phyloP scores from a whole-genome alignment of 805 yeast genomes.

The Brettanomyces sp. region DNA sequence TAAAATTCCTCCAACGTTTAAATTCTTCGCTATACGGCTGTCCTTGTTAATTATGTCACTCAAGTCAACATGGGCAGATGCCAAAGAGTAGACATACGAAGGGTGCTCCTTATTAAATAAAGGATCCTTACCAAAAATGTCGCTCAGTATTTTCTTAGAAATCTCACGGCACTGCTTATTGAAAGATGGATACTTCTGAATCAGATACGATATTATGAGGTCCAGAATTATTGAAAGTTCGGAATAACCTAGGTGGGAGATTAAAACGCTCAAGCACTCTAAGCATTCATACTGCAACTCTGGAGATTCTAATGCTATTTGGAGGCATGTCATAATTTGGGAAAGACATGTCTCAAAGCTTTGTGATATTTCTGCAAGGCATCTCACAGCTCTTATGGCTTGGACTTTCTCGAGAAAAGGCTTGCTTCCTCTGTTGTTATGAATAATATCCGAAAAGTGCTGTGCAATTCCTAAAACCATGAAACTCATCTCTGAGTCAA shows the following conservation, averaged over 20 bases:
- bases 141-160: constrained; percentile 43
- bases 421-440: constrained; percentile 60
- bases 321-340: constrained; percentile 79
- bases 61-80: constrained; percentile 33
- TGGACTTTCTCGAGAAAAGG: constrained; percentile 65
- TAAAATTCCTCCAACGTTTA: constrained; percentile 14
- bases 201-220: constrained; percentile 60
- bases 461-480: constrained; percentile 70
- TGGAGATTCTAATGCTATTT: constrained; percentile 59
- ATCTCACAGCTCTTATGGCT: constrained; percentile 65
- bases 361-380: constrained; percentile 43
- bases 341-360: constrained; percentile 52
- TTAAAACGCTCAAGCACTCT: constrained; percentile 57
- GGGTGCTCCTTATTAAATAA: constrained; percentile 32
- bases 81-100: constrained; percentile 42
- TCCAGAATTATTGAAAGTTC: constrained; percentile 63
- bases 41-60: constrained; percentile 13
- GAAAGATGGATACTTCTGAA: constrained; percentile 57
- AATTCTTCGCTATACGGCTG: constrained; percentile 20
- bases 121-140: constrained; percentile 25
- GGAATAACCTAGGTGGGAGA: constrained; percentile 43
- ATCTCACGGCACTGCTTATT: constrained; percentile 36
- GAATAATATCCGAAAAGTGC: constrained; percentile 68
- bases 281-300: constrained; percentile 55
- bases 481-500: constrained; percentile 39